Conservation (phyloP, 2,329 filamentous ascomycete genomes). For the Trichoderma guizhouense region DNA sequence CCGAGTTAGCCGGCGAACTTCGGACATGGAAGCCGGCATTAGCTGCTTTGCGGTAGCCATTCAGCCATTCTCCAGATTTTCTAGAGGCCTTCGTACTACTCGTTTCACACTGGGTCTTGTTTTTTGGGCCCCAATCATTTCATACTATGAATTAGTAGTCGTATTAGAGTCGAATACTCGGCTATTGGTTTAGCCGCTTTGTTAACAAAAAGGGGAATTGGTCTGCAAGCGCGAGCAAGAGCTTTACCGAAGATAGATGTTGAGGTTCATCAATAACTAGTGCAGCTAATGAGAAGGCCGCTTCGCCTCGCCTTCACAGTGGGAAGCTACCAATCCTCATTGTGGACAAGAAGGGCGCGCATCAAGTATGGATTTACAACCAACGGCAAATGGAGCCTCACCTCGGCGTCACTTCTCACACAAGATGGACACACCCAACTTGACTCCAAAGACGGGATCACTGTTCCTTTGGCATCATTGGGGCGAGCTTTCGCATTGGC, state of each 20-base stretch:
- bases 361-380: background rate
- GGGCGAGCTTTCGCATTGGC: background rate
- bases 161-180: background rate
- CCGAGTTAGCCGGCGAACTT: background rate
- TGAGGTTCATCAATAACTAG: background rate
- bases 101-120: background rate
- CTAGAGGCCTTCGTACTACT: background rate
- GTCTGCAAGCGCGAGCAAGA: background rate
- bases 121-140: background rate
- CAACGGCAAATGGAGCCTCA: background rate
- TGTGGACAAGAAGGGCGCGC: background rate
- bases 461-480: background rate
- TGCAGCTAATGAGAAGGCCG: background rate
- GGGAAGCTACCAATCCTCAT: background rate
- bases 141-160: too few species aligned
- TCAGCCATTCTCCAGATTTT: background rate
- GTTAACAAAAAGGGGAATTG: background rate
- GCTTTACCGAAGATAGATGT: background rate
- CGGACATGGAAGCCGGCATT: background rate
- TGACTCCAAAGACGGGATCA: background rate
- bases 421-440: background rate
- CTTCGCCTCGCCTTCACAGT: background rate
- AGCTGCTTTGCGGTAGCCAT: background rate
- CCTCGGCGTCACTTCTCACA: background rate
- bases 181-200: slow-evolving; percentile 7